phyloP scores from a whole-genome alignment of 2,329 filamentous ascomycete genomes.

The Pseudocercospora cruenta region DNA sequence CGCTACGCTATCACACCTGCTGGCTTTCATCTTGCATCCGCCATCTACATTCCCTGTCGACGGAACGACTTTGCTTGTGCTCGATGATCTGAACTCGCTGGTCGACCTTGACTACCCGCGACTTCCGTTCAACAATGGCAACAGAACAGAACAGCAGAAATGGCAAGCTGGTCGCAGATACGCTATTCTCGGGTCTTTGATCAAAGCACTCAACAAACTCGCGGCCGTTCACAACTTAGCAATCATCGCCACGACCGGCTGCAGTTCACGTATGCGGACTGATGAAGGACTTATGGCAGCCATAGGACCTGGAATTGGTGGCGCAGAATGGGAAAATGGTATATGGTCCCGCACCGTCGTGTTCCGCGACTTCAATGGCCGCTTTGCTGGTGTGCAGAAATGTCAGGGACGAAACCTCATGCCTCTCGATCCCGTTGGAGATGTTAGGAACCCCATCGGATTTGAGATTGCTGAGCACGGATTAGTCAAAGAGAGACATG shows the following conservation, averaged over 20 bases:
- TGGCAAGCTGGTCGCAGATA: constrained; percentile 56
- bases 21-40: constrained; percentile 74
- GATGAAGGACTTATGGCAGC: constrained; percentile 59
- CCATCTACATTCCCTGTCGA: constrained; percentile 64
- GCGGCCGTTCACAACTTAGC: constrained; percentile 74
- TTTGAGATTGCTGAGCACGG: constrained; percentile 48
- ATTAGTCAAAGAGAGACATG: constrained; percentile 42
- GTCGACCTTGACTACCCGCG: constrained; percentile 78
- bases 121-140: constrained; percentile 36
- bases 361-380: constrained; percentile 69
- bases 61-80: constrained; percentile 69
- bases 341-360: constrained; percentile 74
- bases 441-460: constrained; percentile 55
- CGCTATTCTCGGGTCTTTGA: constrained; percentile 69
- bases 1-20: constrained; percentile 64
- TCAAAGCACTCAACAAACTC: constrained; percentile 66
- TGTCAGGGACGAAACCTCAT: constrained; percentile 43
- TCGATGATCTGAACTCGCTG: constrained; percentile 77
- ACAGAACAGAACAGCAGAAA: constrained; percentile 49
- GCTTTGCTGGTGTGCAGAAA: constrained; percentile 52
- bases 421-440: constrained; percentile 42
- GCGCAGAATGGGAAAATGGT: constrained; percentile 77
- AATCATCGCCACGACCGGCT: constrained; percentile 76
- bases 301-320: constrained; percentile 74
- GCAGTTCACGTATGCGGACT: constrained; percentile 75